Conservation (phyloP, 768 basidiomycete species). For the Boletus huronensis region DNA sequence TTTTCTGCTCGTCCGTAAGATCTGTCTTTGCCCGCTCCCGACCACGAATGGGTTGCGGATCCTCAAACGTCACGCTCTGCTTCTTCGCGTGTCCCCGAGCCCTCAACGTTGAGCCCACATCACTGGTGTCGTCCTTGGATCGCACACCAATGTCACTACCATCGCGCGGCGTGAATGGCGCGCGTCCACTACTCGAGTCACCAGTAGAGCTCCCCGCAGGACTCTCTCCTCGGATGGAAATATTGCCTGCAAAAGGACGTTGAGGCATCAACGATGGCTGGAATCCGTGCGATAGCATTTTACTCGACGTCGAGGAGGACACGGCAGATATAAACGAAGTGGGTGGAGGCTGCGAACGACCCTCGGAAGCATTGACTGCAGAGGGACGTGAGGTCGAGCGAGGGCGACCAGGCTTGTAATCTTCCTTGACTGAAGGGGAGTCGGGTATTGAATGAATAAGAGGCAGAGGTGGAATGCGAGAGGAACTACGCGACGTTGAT, state of each 20-base stretch:
- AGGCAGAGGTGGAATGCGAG: conserved; percentile 28
- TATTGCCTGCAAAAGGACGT: conserved; percentile 54
- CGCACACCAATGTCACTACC: conserved; percentile 56
- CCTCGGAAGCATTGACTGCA: conserved; percentile 5
- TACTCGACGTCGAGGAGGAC: conserved; percentile 8
- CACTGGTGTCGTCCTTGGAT: conserved; percentile 20
- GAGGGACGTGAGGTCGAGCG: conserved; percentile 9
- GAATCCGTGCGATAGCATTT: conserved; percentile 27
- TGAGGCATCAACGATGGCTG: conserved; percentile 30
- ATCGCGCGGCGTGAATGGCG: conserved; percentile 74
- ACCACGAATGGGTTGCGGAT: conserved; percentile 35
- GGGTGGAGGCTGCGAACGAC: conserved; percentile 13
- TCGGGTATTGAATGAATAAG: conserved; percentile 32
- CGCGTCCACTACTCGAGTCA: conserved; percentile 74
- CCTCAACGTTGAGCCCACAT: conserved; percentile 28
- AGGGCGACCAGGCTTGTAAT: conserved; percentile 11
- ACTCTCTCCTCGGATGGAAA: conserved; percentile 49
- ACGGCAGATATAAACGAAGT: conserved; percentile 5
- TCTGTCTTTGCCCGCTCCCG: conserved; percentile 31
- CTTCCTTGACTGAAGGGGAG: conserved; percentile 30
- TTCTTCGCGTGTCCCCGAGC: conserved; percentile 44
- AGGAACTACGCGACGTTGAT: conserved; percentile 20
- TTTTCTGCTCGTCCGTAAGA: conserved; percentile 46
- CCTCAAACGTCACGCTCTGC: conserved; percentile 69
- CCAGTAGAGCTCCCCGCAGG: conserved; percentile 79